Evolutionary conservation across 371 early-diverging fungal species (phyloP), one percentile per base, ranked within the genome.

Genomic region (Syncephalis fuscata): DNA sequence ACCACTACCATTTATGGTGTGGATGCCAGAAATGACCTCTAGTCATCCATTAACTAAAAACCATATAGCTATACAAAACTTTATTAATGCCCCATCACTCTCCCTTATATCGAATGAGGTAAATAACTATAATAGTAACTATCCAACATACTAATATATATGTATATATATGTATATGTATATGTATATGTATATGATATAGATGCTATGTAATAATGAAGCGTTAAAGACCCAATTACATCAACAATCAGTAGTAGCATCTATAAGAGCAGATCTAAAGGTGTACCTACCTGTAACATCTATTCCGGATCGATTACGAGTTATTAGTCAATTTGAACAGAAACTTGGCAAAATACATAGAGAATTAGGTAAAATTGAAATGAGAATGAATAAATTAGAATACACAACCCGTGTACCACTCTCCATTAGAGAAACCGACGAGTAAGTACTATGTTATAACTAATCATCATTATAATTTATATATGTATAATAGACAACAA

Each of bases 1-100:
- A 24, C 57, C 59, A 20, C 45, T 76, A 36, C 72, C 76, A 2
- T 71, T 75, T 48, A 67, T 52, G 0, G 65, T 78, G 40, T 63
- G 66, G 56, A 55, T 60, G 1, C 53, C 51, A 23, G 65, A 71
- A 23, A 15, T 52, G 3, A 50, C 51, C 20, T 45, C 66, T 17
- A 25, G 66, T 2, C 59, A 63, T 1, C 62, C 66, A n/a, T 52
- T 71, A 5, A 42, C 54, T 15, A 46, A 55, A 23, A 69, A 73
- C 42, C 24, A 59, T 32, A 45, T 59, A 17, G 68, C 70, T 26
- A 65, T 73, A 11, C 57, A 64, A 24, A 54, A 56, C 2, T 66
- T 73, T 50, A 60, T 65, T 15, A 64, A 66, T 36, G 69, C 71
- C 14, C 68, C 70, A 1, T 47, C 58, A 21, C 39, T 68, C 8